Base-by-base conservation (phyloP, 495 filamentous ascomycete species). In the Penicillium silybi region DNA sequence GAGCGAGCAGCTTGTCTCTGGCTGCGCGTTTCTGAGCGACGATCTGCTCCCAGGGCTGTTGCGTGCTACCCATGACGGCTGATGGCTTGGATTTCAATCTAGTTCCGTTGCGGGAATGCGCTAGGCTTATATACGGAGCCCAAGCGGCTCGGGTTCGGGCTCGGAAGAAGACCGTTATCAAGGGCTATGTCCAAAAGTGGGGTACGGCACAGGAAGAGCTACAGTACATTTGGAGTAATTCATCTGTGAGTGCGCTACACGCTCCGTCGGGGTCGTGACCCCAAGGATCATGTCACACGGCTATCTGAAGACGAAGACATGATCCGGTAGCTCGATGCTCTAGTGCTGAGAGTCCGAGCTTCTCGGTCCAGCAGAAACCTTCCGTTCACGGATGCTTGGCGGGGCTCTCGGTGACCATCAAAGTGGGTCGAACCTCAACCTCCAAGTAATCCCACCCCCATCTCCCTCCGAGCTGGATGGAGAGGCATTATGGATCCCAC, bases 41-140 rank as follows among this genome's bases (percentile, higher is more conserved):
- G 18, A 54, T 72, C 3, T 67, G 46, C 39, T 64, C 52, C 69
- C 71, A 74, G 20, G 54, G 22, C 49, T 57, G 57, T 11, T 54
- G 40, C 16, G 46, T 54, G 23, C 34, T 27, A 3, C 38, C 39
- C 39, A 50, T 50, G 17, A n/a, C 37, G n/a, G 18, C 37, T 6
- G n/a, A n/a, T n/a, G n/a, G n/a, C 9, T 39, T n/a, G n/a, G n/a
- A 5, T 18, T 13, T 32, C 13, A 10, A 5, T 18, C 37, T 18
- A 16, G 7, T 19, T 11, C 37, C 37, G 6, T 18, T n/a, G 37
- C 29, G 29, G 29, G 37, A 0, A 39, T 39, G 3, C 32, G 2
- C 2, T 17, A 8, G 37, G 6, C 9, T 39, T 39, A 39, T 18
- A 39, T 39, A 39, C n/a, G 37, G 6, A 35, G 2, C 9, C 32